phyloP scores from a whole-genome alignment of 179 eudicot genomes.

The Amaranthus tricolor region DNA sequence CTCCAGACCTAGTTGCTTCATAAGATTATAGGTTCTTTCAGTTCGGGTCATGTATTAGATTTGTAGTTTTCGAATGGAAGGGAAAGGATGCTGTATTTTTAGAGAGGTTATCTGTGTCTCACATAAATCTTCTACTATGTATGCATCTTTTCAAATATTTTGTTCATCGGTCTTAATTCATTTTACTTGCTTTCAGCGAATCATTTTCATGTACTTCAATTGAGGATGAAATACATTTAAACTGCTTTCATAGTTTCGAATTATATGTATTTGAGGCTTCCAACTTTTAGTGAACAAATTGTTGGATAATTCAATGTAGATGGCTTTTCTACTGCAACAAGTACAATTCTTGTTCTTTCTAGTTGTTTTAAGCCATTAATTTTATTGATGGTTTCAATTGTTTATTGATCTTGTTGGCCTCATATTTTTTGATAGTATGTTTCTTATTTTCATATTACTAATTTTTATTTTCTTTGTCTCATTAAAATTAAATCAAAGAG shows the following conservation, averaged over 20 bases:
- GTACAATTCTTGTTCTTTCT: too few species aligned
- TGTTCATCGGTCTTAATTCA: constrained; percentile 13
- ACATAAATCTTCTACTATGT: neutral
- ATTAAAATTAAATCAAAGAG: too few species aligned
- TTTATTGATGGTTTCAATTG: too few species aligned
- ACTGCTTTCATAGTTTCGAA: constrained; percentile 13
- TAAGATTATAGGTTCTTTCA: constrained; percentile 28
- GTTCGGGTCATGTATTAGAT: constrained; percentile 17
- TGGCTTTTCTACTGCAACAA: too few species aligned
- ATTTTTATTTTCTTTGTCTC: too few species aligned
- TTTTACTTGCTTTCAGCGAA: constrained; percentile 24
- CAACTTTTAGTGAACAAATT: neutral
- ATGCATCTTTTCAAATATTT: constrained; percentile 21
- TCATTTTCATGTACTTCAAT: neutral
- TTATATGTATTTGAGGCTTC: neutral
- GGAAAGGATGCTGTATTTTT: constrained; percentile 8
- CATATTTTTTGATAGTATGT: too few species aligned
- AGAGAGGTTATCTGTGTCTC: neutral
- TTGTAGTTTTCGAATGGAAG: constrained; percentile 3
- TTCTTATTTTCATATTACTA: too few species aligned
- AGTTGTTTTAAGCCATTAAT: too few species aligned
- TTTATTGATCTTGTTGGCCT: too few species aligned
- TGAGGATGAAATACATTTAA: neutral
- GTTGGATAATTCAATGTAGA: too few species aligned
- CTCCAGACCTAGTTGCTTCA: constrained; percentile 80